Percentiles rank a stretch among this genome's conserved stretches.
Evolutionary conservation across 2,329 filamentous ascomycete species (phyloP).

Genomic region (Colletotrichum trifolii): DNA sequence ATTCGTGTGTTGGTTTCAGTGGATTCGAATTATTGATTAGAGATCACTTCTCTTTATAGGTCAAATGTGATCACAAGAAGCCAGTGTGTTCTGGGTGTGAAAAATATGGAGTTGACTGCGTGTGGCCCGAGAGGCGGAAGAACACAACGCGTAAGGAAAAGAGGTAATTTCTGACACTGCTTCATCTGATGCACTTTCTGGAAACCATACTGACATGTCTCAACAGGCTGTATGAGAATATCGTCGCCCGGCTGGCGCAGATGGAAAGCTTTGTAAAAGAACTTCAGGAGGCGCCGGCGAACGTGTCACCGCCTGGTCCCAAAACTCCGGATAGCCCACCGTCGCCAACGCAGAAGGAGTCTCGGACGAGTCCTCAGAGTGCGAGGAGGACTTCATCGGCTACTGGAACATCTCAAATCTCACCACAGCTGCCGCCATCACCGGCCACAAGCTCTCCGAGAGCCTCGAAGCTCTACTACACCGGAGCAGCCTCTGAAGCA

Average conservation of each 20-base stretch:
- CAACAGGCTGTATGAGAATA: conserved; percentile 9
- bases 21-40: neutral
- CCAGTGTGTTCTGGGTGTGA: conserved; percentile 18
- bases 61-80: conserved; percentile 21
- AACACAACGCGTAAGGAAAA: conserved; percentile 1
- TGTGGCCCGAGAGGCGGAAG: conserved; percentile 23
- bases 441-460: neutral
- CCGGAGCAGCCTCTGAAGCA: conserved; percentile 16
- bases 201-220: neutral
- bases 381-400: neutral
- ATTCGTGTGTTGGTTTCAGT: neutral
- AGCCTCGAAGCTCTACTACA: neutral
- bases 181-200: neutral
- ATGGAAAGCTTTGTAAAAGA: conserved; percentile 19
- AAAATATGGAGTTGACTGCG: conserved; percentile 10
- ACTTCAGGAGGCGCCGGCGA: neutral
- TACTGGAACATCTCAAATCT: neutral
- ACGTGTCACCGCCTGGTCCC: neutral
- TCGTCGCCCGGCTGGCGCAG: conserved; percentile 14
- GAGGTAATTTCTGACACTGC: neutral
- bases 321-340: neutral
- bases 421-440: neutral
- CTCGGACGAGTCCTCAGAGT: neutral
- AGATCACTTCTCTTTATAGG: neutral
- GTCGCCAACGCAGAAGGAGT: neutral